Evolutionary conservation across 179 eudicot genomes (phyloP), one percentile per base, ranked within the genome.

Genomic region (Camellia oleifera): DNA sequence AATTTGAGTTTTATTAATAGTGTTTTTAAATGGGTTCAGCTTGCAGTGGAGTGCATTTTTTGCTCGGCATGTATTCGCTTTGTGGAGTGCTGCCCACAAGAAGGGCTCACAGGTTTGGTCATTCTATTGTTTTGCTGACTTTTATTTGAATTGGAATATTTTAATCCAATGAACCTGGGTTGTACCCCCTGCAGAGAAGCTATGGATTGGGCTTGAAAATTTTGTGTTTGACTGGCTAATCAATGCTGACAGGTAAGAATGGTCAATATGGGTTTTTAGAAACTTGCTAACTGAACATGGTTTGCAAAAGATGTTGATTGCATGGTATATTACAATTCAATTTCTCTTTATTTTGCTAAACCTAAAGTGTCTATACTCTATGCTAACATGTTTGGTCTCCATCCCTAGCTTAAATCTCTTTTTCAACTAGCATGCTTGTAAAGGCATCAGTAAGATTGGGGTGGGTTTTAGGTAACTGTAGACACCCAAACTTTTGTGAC

Each of bases 71-170:
- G 99, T 84, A 96, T 96, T 77, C 94, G 99, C 80, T 92, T 94
- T 91, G 97, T 94, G 79, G 99, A 96, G 86, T 96, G 98, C 83
- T 96, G 99, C 74, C 98, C 91, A n/a, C 99, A 95, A 84, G 99
- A 96, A 81, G 99, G 98, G 72, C 96, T 96, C 81, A 96, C 99
- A 90, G 99, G 99, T 96, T 81, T 80, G 67, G 52, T 82, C 18
- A 65, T 81, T 73, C 40, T 69, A 2, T 77, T 18, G 26, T 69
- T 68, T 72, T 26, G 26, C 75, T 48, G 14, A 23, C 69, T 53
- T 32, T 4, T 78, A 57, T 62, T 56, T 78, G 54, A 42, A 48
- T 65, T 81, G 1, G 66, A 45, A 32, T 26, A 69, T 64, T 78
- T 77, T 46, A 58, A 52, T 77, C 60, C 69, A 74, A 62, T 85